A percentile compares a stretch with the other conserved stretches of the same genome.
phyloP scores from a whole-genome alignment of 139 green algal genomes.

The Marvania coccoides region DNA sequence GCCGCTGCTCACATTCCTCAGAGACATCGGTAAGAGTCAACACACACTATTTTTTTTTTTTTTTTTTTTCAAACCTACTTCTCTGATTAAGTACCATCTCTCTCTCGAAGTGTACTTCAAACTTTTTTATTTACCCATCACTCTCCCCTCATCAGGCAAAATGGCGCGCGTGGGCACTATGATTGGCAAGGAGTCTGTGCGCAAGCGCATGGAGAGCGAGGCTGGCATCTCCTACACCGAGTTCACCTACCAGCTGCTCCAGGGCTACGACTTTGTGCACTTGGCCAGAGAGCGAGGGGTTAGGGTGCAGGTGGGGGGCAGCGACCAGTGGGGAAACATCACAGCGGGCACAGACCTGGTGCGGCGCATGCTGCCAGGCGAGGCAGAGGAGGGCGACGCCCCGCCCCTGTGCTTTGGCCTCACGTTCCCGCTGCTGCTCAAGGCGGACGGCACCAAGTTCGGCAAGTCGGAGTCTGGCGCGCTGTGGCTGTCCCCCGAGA shows the following conservation, averaged over 20 bases:
- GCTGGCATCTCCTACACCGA: slow-evolving; percentile 84
- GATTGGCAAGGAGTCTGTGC: slow-evolving; percentile 91
- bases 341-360: slow-evolving; percentile 83
- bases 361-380: slow-evolving; percentile 60
- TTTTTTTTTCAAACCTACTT: too few relatives aligned
- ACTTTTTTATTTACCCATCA: neutral
- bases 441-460: slow-evolving; percentile 92
- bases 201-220: slow-evolving; percentile 79
- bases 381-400: neutral
- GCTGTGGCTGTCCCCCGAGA: slow-evolving; percentile 80
- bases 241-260: slow-evolving; percentile 99
- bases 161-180: slow-evolving; percentile 89
- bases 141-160: slow-evolving; percentile 49
- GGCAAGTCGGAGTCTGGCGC: slow-evolving; percentile 91
- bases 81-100: too few relatives aligned
- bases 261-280: slow-evolving; percentile 98
- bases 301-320: slow-evolving; percentile 84
- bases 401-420: slow-evolving; percentile 61
- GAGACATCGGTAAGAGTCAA: slow-evolving; percentile 65
- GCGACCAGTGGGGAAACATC: slow-evolving; percentile 99
- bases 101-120: too few relatives aligned
- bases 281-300: slow-evolving; percentile 70
- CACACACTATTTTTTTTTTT: too few relatives aligned
- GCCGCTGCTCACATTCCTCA: slow-evolving; percentile 83
- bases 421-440: slow-evolving; percentile 85